phyloP scores from a whole-genome alignment of 192 early-diverging fungal genomes.

The Rhizoclosmatium sp. region DNA sequence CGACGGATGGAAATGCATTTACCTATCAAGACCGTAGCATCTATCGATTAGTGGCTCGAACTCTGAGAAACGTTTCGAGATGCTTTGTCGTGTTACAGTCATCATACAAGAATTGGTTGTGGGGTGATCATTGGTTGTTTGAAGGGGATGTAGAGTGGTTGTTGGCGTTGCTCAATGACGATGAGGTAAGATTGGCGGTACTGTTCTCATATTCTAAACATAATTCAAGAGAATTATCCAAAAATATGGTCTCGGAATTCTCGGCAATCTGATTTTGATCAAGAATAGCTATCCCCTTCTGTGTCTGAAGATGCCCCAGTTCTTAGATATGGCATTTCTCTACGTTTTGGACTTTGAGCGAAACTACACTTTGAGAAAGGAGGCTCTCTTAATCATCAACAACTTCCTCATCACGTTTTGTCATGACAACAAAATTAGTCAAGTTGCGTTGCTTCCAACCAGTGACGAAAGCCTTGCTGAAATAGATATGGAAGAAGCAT shows the following conservation, averaged over 20 bases:
- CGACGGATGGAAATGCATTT: conserved; percentile 37
- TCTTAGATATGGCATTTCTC: conserved; percentile 47
- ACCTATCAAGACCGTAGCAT: conserved; percentile 46
- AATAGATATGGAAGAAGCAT: background rate
- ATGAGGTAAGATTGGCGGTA: conserved; percentile 17
- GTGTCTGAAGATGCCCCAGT: conserved; percentile 42
- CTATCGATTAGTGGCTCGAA: conserved; percentile 36
- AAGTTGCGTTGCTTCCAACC: conserved; percentile 3
- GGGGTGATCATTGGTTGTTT: conserved; percentile 53
- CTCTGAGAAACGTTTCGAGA: conserved; percentile 40
- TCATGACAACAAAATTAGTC: conserved; percentile 32
- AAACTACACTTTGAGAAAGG: conserved; percentile 41
- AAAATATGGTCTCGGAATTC: conserved; percentile 50
- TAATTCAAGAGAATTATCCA: conserved; percentile 32
- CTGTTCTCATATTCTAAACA: background rate
- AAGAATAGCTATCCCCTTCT: conserved; percentile 39
- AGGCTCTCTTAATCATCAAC: conserved; percentile 45
- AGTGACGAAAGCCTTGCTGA: conserved; percentile 30
- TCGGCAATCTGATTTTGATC: conserved; percentile 48
- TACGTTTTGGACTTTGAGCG: conserved; percentile 33
- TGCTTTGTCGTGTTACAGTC: conserved; percentile 32
- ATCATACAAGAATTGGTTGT: conserved; percentile 21
- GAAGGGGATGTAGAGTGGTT: conserved; percentile 52
- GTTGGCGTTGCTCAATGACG: conserved; percentile 44
- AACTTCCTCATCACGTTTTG: conserved; percentile 52